Percentiles rank a stretch among this genome's conserved stretches.
Conservation (phyloP, 305 asterid genomes). For the Salvia sclarea region DNA sequence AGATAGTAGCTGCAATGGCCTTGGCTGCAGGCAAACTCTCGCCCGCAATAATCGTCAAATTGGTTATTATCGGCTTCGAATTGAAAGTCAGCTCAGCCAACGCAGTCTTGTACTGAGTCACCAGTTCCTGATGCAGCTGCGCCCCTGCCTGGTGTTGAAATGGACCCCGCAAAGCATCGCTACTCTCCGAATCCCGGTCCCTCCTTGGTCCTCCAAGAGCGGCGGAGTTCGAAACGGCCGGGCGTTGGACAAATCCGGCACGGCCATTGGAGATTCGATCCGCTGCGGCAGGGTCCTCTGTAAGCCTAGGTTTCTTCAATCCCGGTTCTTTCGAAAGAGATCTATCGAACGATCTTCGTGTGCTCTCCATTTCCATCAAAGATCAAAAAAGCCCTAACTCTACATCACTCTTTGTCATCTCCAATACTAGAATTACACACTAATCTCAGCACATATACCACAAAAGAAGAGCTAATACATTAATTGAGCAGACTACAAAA, state of each 20-base stretch:
- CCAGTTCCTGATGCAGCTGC: constrained; percentile 67
- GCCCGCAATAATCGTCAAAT: constrained; percentile 89
- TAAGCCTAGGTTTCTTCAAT: constrained; percentile 72
- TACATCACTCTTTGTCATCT: constrained; percentile 28
- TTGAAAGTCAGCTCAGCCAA: constrained; percentile 79
- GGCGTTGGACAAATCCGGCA: constrained; percentile 47
- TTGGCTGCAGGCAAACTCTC: constrained; percentile 82
- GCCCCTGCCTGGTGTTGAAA: constrained; percentile 47
- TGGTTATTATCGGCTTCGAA: constrained; percentile 88
- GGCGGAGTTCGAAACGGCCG: constrained; percentile 39
- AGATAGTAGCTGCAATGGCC: constrained; percentile 67
- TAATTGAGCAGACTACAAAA: constrained; percentile 8
- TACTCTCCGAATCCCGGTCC: constrained; percentile 52
- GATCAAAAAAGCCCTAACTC: constrained; percentile 42
- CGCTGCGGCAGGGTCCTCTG: constrained; percentile 47
- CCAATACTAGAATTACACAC: constrained; percentile 23
- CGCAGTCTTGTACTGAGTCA: constrained; percentile 77
- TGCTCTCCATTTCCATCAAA: constrained; percentile 47
- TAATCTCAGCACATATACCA: not conserved
- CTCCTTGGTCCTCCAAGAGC: constrained; percentile 42
- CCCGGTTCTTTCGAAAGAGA: constrained; percentile 62
- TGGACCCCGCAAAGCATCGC: constrained; percentile 57
- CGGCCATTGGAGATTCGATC: constrained; percentile 68
- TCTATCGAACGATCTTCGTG: constrained; percentile 49
- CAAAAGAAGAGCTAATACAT: not conserved